Percentiles rank a stretch among this genome's conserved stretches.
These are phyloP conservation scores for Salix dunnii DNA, from an alignment of 345 rosid genomes.

Conservation along the genomic window DNA sequence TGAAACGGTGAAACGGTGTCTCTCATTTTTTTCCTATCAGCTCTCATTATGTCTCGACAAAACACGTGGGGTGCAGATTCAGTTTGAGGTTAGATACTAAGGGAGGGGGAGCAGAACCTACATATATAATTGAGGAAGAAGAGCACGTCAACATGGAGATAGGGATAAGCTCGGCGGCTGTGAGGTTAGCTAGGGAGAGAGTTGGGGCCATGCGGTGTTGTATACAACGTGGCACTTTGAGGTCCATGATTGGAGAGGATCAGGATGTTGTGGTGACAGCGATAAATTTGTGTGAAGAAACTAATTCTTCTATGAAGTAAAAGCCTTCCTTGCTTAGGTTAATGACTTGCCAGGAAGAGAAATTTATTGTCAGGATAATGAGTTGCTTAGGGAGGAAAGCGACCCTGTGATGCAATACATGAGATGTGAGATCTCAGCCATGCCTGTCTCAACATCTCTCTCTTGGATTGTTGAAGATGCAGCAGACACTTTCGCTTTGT, in stretches of 20 bases:
- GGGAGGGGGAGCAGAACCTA: not conserved
- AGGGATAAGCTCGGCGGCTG: constrained; percentile 13
- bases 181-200: not conserved
- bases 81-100: not conserved
- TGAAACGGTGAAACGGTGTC: not conserved
- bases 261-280: not conserved
- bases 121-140: constrained; percentile 3
- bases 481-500: too few species aligned
- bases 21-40: not conserved
- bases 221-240: constrained; percentile 16
- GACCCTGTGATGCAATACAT: too few species aligned
- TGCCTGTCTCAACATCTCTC: too few species aligned
- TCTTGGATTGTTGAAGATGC: too few species aligned
- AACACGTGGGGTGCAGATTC: not conserved
- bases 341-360: not conserved
- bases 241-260: constrained; percentile 4
- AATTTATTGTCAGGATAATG: too few species aligned
- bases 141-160: not conserved
- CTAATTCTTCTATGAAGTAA: too few species aligned
- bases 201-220: not conserved
- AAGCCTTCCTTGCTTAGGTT: not conserved
- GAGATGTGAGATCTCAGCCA: too few species aligned
- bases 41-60: not conserved
- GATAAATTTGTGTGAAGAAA: too few species aligned
- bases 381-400: too few species aligned